Evolutionary conservation across 306 rosid species (phyloP).

Genomic region (Medicago ruthenica): DNA sequence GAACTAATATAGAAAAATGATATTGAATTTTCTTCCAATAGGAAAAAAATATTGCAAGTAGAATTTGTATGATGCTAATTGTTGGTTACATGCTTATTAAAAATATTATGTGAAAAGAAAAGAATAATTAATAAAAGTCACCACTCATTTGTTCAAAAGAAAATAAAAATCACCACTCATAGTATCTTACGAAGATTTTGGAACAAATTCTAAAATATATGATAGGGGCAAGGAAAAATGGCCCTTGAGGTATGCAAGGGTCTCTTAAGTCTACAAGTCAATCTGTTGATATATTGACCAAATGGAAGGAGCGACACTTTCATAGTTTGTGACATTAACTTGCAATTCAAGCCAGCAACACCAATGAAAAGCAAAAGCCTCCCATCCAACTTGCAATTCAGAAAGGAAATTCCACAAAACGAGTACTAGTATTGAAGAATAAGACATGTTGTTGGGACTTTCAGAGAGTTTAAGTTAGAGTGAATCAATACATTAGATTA

Average conservation of each 20-base stretch:
- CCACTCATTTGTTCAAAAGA: not conserved
- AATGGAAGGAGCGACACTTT: not conserved
- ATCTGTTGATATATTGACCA: not conserved
- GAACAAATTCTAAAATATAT: not conserved
- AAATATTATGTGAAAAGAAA: not conserved
- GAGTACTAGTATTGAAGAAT: too few species aligned
- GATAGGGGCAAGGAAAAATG: conserved; percentile 3
- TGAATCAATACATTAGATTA: too few species aligned
- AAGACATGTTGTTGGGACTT: too few species aligned
- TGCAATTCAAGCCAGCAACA: conserved; percentile 6
- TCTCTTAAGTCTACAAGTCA: not conserved
- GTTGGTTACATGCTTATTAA: not conserved
- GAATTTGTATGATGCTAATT: not conserved
- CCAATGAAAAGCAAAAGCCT: not conserved
- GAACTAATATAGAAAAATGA: not conserved
- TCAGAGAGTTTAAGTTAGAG: too few species aligned
- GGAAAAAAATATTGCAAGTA: too few species aligned
- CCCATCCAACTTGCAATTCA: not conserved
- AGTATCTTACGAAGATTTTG: conserved; percentile 4
- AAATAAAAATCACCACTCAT: not conserved
- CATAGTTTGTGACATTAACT: not conserved
- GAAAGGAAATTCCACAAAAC: not conserved
- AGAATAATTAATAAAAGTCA: conserved; percentile 3
- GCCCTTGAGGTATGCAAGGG: conserved; percentile 31
- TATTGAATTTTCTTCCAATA: too few species aligned